Conservation (phyloP, 805 yeast genomes). For the Candida takata region DNA sequence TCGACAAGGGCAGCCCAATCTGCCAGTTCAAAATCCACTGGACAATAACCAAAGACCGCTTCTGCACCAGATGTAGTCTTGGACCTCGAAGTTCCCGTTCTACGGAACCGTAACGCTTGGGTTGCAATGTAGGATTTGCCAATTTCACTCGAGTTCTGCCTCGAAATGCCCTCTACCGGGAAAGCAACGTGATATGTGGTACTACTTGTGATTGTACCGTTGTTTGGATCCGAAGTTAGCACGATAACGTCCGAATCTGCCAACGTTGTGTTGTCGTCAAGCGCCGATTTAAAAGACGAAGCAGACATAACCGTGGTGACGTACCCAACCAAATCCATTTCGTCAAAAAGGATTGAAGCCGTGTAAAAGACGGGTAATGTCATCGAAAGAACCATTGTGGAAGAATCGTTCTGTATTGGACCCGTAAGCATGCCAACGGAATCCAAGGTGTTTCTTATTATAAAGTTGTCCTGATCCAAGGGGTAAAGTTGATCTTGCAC, state of each 20-base stretch:
- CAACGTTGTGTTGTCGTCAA: constrained; percentile 14
- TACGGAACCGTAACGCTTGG: constrained; percentile 29
- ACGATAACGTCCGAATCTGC: constrained; percentile 6
- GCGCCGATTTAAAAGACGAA: constrained; percentile 30
- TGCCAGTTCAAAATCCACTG: constrained; percentile 34
- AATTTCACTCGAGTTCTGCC: constrained; percentile 21
- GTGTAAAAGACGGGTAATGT: constrained; percentile 72
- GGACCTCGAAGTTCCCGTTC: constrained; percentile 37
- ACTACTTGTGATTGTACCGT: constrained; percentile 19
- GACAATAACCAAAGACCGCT: constrained; percentile 53
- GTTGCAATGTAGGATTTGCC: constrained; percentile 27
- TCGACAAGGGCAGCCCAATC: constrained; percentile 74
- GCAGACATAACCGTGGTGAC: constrained; percentile 52
- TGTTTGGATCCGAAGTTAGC: constrained; percentile 19
- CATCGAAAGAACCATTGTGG: constrained; percentile 55
- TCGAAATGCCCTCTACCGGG: constrained; percentile 9
- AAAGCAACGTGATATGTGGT: constrained; percentile 37
- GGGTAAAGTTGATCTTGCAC: constrained; percentile 40
- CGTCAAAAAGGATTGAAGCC: constrained; percentile 55
- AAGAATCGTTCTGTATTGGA: constrained; percentile 43
- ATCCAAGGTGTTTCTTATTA: constrained; percentile 38
- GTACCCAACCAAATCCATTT: constrained; percentile 54
- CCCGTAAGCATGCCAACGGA: constrained; percentile 53
- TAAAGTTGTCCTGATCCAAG: constrained; percentile 33
- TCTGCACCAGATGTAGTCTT: constrained; percentile 28